A percentile compares a stretch with the other conserved stretches of the same genome.
These are phyloP conservation scores for Leccinum uliginosum DNA, from an alignment of 768 basidiomycete species.

Conservation along the genomic window DNA sequence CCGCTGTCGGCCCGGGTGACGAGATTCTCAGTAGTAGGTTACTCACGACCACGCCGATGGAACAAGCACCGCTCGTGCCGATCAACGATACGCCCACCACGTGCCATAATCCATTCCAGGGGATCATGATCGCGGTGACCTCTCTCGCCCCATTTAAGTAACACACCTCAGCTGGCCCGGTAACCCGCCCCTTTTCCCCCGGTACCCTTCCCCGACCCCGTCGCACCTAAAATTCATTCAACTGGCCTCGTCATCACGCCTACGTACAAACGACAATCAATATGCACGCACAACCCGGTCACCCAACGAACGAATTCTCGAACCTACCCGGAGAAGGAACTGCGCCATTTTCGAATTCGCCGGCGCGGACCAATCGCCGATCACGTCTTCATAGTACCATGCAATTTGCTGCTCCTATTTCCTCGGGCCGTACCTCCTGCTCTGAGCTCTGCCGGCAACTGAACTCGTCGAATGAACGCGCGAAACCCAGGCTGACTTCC, in stretches of 20 bases:
- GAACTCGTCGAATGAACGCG: not conserved
- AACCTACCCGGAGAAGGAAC: not conserved
- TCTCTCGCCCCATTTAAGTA: not conserved
- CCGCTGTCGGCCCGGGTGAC: not conserved
- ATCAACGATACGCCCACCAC: not conserved
- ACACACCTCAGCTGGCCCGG: not conserved
- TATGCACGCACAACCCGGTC: not conserved
- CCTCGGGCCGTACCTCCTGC: not conserved
- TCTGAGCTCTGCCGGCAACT: not conserved
- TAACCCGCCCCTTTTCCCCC: not conserved
- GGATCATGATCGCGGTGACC: not conserved
- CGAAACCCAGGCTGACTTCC: slow-evolving; percentile 54
- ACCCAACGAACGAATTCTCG: not conserved
- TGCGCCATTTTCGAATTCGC: not conserved
- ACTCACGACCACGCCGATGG: not conserved
- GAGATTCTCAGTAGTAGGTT: not conserved
- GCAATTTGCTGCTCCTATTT: not conserved
- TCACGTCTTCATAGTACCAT: not conserved
- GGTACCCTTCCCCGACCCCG: not conserved
- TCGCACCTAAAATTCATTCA: not conserved
- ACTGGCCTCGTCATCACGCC: not conserved
- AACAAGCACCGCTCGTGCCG: not conserved
- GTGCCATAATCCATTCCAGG: not conserved
- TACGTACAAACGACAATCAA: not conserved
- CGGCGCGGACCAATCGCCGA: not conserved